A percentile compares a stretch with the other conserved stretches of the same genome.
phyloP scores from a whole-genome alignment of 140 eudicot genomes.

The Cichorium intybus region DNA sequence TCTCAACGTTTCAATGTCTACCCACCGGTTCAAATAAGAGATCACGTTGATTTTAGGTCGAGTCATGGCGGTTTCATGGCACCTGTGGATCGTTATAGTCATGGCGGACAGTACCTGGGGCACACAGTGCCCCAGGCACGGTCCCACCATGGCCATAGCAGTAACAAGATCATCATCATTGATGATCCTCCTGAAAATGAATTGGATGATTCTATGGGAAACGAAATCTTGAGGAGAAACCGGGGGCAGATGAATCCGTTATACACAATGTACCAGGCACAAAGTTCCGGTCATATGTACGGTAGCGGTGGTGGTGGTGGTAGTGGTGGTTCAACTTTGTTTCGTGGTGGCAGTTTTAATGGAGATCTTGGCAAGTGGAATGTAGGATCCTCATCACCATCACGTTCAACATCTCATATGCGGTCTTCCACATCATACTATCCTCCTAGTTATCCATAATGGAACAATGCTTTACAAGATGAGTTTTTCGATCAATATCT shows the following conservation, averaged over 20 bases:
- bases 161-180: conserved; percentile 44
- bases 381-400: conserved; percentile 22
- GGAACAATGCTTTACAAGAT: conserved; percentile 20
- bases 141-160: conserved; percentile 16
- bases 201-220: conserved; percentile 22
- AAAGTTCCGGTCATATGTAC: not conserved
- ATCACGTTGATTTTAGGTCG: conserved; percentile 31
- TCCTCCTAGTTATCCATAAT: conserved; percentile 42
- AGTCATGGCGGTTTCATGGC: not conserved
- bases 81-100: no score
- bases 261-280: conserved; percentile 13
- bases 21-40: conserved; percentile 22
- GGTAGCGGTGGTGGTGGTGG: conserved; percentile 20
- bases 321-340: conserved; percentile 22
- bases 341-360: conserved; percentile 29
- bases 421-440: conserved; percentile 32
- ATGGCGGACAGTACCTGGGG: not conserved
- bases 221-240: conserved; percentile 10
- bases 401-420: conserved; percentile 27
- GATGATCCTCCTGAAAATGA: conserved; percentile 47
- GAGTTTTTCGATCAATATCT: conserved; percentile 33
- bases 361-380: conserved; percentile 43
- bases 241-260: conserved; percentile 16
- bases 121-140: not conserved
- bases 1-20: conserved; percentile 20